Conservation (phyloP, 1,284 basidiomycete genomes). For the Rhodotorula sp. region DNA sequence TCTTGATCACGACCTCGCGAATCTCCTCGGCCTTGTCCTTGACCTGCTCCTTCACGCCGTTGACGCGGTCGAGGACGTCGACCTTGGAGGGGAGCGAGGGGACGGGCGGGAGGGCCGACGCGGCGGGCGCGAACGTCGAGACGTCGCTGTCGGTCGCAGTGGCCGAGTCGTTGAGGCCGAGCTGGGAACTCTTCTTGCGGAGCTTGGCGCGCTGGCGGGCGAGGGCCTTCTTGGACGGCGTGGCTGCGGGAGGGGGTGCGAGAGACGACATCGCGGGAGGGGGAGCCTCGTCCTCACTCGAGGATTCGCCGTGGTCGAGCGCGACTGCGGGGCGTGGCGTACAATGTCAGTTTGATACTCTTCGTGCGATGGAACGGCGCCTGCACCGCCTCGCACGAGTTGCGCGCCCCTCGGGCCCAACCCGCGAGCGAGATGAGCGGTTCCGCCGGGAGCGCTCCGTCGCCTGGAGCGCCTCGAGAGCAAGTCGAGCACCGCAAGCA, state of each 20-base stretch:
- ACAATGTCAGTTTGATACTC: background rate
- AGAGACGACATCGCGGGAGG: constrained; percentile 8
- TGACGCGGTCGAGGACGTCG: background rate
- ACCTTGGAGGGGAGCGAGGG: constrained; percentile 7
- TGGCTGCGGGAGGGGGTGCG: constrained; percentile 4
- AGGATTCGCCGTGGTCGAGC: constrained; percentile 17
- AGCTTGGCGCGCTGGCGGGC: constrained; percentile 33
- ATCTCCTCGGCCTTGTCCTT: constrained; percentile 8
- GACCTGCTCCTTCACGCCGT: constrained; percentile 1
- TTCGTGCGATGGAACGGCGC: background rate
- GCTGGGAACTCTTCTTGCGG: constrained; percentile 28
- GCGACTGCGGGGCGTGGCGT: constrained; percentile 1
- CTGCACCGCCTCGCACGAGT: background rate
- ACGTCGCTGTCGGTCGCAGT: constrained; percentile 25
- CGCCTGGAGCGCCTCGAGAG: background rate
- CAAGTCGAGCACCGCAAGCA: background rate
- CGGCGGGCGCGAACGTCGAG: constrained; percentile 7
- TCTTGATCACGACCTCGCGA: background rate
- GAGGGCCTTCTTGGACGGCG: constrained; percentile 38
- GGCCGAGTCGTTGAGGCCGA: constrained; percentile 7
- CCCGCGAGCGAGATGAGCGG: background rate
- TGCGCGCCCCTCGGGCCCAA: background rate
- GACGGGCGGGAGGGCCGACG: constrained; percentile 18
- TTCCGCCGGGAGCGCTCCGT: background rate
- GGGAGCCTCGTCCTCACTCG: constrained; percentile 16